Evolutionary conservation across 768 basidiomycete genomes (phyloP).

Genomic region (Erythrobasidium yunnanense): DNA sequence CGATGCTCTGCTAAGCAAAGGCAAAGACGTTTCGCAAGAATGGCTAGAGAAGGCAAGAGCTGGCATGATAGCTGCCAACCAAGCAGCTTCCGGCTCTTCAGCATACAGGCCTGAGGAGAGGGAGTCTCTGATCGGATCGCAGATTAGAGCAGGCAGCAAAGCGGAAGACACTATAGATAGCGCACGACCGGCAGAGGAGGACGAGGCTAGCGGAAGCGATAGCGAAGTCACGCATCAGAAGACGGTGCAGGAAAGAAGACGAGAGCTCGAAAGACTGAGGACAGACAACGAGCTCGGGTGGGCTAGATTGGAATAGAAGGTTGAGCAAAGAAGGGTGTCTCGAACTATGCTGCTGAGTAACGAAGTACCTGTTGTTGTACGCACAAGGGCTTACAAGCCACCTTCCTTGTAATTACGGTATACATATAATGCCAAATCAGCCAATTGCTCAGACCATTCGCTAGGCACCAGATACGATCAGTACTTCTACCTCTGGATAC

Average conservation of each 20-base stretch:
- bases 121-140: background rate
- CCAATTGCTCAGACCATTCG: too few species aligned
- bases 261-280: slow-evolving; percentile 8
- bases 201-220: background rate
- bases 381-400: too few species aligned
- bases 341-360: too few species aligned
- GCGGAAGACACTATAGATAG: background rate
- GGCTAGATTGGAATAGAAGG: slow-evolving; percentile 11
- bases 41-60: slow-evolving; percentile 23
- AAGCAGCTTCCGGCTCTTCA: background rate
- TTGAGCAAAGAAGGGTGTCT: too few species aligned
- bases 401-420: too few species aligned
- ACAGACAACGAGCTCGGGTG: slow-evolving; percentile 15
- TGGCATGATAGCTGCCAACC: background rate
- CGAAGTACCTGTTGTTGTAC: too few species aligned
- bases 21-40: slow-evolving; percentile 16
- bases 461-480: too few species aligned
- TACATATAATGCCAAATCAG: too few species aligned
- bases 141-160: background rate
- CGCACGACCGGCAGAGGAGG: background rate
- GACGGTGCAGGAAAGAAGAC: background rate
- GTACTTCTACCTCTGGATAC: too few species aligned
- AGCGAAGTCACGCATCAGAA: too few species aligned
- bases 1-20: slow-evolving; percentile 1
- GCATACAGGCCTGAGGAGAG: background rate